These are phyloP conservation scores for Mycena vitilis DNA, from an alignment of 768 basidiomycete species.

Conservation along the genomic window DNA sequence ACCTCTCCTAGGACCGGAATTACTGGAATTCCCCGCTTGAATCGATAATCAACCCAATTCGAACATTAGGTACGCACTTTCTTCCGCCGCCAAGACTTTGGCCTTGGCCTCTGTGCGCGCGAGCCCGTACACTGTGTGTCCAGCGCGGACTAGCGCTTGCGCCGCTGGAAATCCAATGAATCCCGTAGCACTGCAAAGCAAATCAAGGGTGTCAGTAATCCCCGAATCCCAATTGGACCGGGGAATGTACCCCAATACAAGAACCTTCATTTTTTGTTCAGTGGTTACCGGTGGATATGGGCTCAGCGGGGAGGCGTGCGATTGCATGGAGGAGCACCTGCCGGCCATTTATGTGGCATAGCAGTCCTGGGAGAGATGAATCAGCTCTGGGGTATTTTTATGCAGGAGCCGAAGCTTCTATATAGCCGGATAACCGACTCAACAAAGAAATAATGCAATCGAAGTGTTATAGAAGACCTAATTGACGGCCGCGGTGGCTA, in stretches of 20 bases:
- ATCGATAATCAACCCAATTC: not conserved
- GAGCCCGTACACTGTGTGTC: constrained; percentile 58
- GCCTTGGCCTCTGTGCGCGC: constrained; percentile 52
- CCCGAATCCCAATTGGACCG: not conserved
- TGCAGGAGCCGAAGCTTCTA: too few species aligned
- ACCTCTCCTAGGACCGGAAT: constrained; percentile 49
- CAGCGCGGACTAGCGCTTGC: constrained; percentile 57
- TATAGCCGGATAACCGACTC: too few species aligned
- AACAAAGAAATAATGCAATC: too few species aligned
- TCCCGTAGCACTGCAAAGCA: constrained; percentile 52
- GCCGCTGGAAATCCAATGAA: constrained; percentile 57
- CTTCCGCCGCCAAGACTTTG: constrained; percentile 49
- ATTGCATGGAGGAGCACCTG: too few species aligned
- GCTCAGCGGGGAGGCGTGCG: too few species aligned
- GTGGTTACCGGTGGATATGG: not conserved
- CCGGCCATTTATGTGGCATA: too few species aligned
- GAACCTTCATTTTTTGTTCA: constrained; percentile 40
- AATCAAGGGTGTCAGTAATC: not conserved
- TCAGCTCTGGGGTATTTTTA: too few species aligned
- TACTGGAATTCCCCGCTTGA: constrained; percentile 46
- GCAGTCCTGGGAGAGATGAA: too few species aligned
- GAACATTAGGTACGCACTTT: constrained; percentile 45
- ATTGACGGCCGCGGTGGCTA: too few species aligned
- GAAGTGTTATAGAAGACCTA: too few species aligned
- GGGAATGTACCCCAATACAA: constrained; percentile 40